These are phyloP conservation scores for Ambrosiella xylebori DNA, from an alignment of 2,329 filamentous ascomycete species.

Conservation along the genomic window DNA sequence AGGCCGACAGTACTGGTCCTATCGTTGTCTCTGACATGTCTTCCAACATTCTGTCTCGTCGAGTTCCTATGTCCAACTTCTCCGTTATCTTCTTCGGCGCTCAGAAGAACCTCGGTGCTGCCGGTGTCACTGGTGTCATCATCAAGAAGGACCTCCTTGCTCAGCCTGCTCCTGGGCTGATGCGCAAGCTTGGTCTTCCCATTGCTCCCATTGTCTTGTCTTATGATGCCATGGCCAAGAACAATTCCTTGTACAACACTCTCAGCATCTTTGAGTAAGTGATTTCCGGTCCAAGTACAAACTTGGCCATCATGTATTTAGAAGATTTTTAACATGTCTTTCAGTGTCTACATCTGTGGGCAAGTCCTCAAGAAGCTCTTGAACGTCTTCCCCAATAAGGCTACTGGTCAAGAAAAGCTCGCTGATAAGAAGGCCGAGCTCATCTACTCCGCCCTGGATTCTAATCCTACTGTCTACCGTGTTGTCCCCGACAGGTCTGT, in stretches of 20 bases:
- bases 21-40: conserved; percentile 86
- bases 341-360: conserved; percentile 72
- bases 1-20: conserved; percentile 43
- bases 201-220: conserved; percentile 65
- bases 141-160: conserved; percentile 67
- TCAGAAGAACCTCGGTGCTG: conserved; percentile 81
- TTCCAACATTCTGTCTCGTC: conserved; percentile 77
- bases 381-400: conserved; percentile 45
- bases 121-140: conserved; percentile 74
- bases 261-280: conserved; percentile 72
- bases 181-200: conserved; percentile 59
- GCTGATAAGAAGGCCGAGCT: conserved; percentile 56
- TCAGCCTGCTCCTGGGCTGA: conserved; percentile 48
- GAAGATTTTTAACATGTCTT: conserved; percentile 6
- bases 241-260: conserved; percentile 92
- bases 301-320: neutral
- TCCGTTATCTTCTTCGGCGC: conserved; percentile 80
- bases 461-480: conserved; percentile 52
- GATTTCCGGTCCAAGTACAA: neutral
- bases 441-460: conserved; percentile 65
- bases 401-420: conserved; percentile 59
- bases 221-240: conserved; percentile 75
- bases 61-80: conserved; percentile 62
- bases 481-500: conserved; percentile 59
- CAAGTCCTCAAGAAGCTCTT: conserved; percentile 69